phyloP scores from a whole-genome alignment of 2,329 filamentous ascomycete species.

The Alternaria panax region DNA sequence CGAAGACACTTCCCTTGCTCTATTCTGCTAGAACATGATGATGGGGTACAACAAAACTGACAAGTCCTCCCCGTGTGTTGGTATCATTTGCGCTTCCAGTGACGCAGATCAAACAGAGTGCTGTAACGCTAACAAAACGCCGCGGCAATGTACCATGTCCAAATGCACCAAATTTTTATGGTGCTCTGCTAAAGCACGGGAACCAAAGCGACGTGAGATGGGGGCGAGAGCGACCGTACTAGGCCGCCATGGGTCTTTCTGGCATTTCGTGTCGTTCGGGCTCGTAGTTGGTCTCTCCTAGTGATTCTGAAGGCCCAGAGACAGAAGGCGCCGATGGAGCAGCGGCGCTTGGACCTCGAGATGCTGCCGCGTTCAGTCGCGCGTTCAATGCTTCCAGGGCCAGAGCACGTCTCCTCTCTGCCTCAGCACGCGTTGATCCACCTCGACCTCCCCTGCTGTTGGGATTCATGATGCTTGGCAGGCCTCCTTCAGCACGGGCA shows the following conservation, averaged over 20 bases:
- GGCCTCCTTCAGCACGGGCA: constrained; percentile 66
- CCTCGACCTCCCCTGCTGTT: constrained; percentile 58
- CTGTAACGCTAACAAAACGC: constrained; percentile 10
- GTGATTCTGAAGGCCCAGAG: constrained; percentile 43
- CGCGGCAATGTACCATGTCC: background rate
- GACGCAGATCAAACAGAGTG: constrained; percentile 20
- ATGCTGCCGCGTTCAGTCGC: constrained; percentile 82
- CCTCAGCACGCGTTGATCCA: constrained; percentile 80
- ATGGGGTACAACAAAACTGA: constrained; percentile 30
- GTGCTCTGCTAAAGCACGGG: background rate
- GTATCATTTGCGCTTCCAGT: constrained; percentile 31
- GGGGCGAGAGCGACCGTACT: constrained; percentile 9
- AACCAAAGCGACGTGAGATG: constrained; percentile 2
- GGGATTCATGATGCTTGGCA: constrained; percentile 66
- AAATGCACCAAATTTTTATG: background rate
- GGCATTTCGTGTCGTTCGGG: constrained; percentile 49
- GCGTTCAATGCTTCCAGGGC: constrained; percentile 93
- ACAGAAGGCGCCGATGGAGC: constrained; percentile 47
- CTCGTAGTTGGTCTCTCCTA: constrained; percentile 53
- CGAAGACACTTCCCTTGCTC: constrained; percentile 24
- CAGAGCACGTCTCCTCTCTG: constrained; percentile 85
- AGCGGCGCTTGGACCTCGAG: constrained; percentile 53
- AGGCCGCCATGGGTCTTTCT: constrained; percentile 26
- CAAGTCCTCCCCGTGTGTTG: constrained; percentile 18
- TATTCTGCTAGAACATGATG: constrained; percentile 25